A percentile compares a stretch with the other conserved stretches of the same genome.
These are phyloP conservation scores for Chalciporus sphaerocephalus DNA, from an alignment of 768 basidiomycete genomes.

Conservation along the genomic window DNA sequence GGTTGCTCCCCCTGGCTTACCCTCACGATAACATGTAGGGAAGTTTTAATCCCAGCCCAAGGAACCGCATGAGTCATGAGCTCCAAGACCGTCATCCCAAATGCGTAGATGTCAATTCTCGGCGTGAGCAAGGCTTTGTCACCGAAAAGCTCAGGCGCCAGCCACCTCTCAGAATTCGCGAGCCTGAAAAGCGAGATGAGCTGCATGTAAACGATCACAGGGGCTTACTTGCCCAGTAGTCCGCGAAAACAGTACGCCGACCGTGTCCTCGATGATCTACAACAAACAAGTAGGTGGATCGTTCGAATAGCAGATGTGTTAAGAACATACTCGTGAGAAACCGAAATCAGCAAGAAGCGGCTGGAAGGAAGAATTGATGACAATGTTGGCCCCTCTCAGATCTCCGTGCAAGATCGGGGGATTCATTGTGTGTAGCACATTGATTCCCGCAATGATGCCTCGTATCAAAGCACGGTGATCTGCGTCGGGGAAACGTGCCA, in stretches of 20 bases:
- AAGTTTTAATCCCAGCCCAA: conserved; percentile 45
- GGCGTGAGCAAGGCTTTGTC: conserved; percentile 47
- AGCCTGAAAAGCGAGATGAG: conserved; percentile 14
- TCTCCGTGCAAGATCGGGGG: conserved; percentile 53
- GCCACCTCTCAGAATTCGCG: conserved; percentile 40
- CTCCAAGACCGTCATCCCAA: conserved; percentile 58
- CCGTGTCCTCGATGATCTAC: conserved; percentile 58
- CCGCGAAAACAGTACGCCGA: conserved; percentile 54
- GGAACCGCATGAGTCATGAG: conserved; percentile 51
- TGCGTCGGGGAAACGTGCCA: conserved; percentile 38
- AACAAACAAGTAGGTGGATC: background rate
- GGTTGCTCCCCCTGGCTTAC: conserved; percentile 44
- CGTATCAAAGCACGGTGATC: conserved; percentile 44
- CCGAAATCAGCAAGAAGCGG: conserved; percentile 58
- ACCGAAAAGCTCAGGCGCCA: conserved; percentile 53
- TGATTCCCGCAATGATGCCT: conserved; percentile 43
- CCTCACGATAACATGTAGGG: conserved; percentile 47
- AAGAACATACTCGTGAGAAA: conserved; percentile 42
- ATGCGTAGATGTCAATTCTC: conserved; percentile 51
- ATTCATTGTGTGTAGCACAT: conserved; percentile 48
- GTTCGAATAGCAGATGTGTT: background rate
- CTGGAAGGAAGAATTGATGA: conserved; percentile 39
- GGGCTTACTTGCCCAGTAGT: conserved; percentile 26
- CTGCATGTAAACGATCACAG: background rate
- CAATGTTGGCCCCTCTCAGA: conserved; percentile 50